A percentile compares a stretch with the other conserved stretches of the same genome.
These are phyloP conservation scores for Coniochaeta sp. DNA, from an alignment of 2,329 filamentous ascomycete genomes.

Conservation along the genomic window DNA sequence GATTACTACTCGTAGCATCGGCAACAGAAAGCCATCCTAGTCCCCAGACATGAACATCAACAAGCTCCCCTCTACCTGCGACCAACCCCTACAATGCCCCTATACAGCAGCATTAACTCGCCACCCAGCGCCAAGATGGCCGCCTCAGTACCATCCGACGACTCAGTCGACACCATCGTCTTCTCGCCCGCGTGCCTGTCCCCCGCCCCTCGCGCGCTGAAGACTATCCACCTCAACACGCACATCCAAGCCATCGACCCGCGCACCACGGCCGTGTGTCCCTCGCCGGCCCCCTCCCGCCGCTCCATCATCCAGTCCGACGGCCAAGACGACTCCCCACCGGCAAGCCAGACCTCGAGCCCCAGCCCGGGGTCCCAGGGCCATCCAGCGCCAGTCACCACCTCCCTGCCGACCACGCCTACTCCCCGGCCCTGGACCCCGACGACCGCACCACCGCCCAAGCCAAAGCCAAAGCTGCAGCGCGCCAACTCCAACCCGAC, in stretches of 20 bases:
- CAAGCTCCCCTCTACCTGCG: not conserved
- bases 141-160: not conserved
- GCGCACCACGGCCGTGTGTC: not conserved
- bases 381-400: not conserved
- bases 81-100: not conserved
- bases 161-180: not conserved
- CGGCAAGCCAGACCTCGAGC: not conserved
- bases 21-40: not conserved
- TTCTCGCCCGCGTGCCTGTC: not conserved
- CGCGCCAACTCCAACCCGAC: not conserved
- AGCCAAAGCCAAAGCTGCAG: not conserved
- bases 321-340: not conserved
- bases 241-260: not conserved
- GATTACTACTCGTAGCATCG: not conserved
- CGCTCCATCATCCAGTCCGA: not conserved
- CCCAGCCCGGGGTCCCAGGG: not conserved
- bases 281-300: not conserved
- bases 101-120: not conserved
- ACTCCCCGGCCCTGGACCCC: not conserved
- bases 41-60: not conserved
- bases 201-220: not conserved
- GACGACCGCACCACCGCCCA: not conserved
- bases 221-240: not conserved
- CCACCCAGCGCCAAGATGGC: not conserved
- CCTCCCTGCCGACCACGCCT: not conserved